These are phyloP conservation scores for Ceratobasidium theobromae DNA, from an alignment of 1,284 basidiomycete species.

Conservation along the genomic window DNA sequence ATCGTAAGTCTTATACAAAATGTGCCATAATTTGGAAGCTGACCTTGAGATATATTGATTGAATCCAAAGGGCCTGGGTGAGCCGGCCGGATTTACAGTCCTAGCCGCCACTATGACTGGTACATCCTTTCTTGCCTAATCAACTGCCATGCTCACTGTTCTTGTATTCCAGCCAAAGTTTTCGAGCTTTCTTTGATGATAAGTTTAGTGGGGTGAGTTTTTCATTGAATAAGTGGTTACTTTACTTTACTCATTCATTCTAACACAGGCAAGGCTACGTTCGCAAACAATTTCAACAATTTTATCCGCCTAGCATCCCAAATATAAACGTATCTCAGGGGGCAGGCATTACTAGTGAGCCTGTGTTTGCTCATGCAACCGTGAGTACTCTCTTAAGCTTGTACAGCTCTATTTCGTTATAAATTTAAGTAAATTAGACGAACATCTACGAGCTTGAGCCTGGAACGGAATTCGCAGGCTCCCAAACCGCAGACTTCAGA, in stretches of 20 bases:
- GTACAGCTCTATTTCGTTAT: no score
- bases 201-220: neutral
- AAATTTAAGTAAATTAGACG: no score
- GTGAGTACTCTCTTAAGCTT: no score
- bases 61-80: no score
- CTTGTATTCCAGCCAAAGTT: neutral
- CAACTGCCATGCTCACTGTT: neutral
- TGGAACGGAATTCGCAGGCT: no score
- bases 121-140: neutral
- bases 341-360: neutral
- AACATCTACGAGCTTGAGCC: no score
- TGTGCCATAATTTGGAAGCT: neutral
- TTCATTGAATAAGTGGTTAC: neutral
- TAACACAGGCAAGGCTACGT: neutral
- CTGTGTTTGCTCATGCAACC: neutral
- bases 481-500: no score
- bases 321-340: neutral
- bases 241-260: neutral
- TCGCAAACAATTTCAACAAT: neutral
- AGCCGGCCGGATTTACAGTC: no score
- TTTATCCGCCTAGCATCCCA: neutral
- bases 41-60: no score
- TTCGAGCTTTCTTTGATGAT: conserved; percentile 9
- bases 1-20: neutral
- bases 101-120: neutral